phyloP scores from a whole-genome alignment of 345 rosid species.

The Psidium friedrichsthalianum region DNA sequence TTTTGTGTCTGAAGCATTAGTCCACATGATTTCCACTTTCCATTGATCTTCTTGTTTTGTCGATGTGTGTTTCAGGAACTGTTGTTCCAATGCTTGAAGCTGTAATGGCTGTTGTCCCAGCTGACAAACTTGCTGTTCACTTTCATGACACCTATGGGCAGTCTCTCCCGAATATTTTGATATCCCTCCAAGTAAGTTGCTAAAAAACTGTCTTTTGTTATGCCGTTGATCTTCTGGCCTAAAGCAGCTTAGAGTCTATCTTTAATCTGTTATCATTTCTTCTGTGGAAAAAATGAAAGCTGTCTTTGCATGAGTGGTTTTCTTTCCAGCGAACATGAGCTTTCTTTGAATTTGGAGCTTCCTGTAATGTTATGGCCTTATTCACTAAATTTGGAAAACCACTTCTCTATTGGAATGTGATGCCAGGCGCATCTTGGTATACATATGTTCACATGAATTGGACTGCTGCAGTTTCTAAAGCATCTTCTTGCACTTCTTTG shows the following conservation, averaged over 20 bases:
- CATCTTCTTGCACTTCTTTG: neutral
- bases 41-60: neutral
- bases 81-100: constrained; percentile 68
- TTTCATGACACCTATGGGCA: constrained; percentile 88
- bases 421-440: neutral
- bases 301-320: neutral
- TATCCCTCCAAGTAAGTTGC: constrained; percentile 55
- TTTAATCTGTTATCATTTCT: neutral
- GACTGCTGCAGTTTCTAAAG: neutral
- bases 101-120: constrained; percentile 56
- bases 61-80: constrained; percentile 21
- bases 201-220: neutral
- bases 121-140: constrained; percentile 61
- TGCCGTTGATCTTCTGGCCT: neutral
- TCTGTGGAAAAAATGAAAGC: neutral
- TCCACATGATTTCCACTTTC: neutral
- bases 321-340: neutral
- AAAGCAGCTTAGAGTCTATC: neutral
- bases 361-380: neutral
- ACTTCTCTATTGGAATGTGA: neutral
- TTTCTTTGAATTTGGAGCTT: neutral
- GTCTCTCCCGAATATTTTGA: constrained; percentile 59
- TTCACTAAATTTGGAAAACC: neutral
- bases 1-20: neutral
- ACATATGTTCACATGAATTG: neutral